These are phyloP conservation scores for Colletotrichum sp. DNA, from an alignment of 2,329 filamentous ascomycete species.

Conservation along the genomic window DNA sequence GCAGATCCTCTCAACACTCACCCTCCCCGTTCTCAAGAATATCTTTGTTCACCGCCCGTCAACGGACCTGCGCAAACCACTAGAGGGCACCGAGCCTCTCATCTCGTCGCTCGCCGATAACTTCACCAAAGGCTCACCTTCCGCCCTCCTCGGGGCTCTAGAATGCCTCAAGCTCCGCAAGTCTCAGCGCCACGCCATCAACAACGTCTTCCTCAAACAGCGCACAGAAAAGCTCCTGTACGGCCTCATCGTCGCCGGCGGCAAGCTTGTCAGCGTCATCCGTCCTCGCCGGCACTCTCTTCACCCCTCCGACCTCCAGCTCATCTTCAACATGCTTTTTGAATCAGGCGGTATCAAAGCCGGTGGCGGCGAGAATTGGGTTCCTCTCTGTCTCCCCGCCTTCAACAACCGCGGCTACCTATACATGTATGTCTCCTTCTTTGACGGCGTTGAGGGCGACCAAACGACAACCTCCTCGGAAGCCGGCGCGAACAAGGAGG, in stretches of 20 bases:
- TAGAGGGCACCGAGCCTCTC: constrained; percentile 90
- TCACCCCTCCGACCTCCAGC: constrained; percentile 91
- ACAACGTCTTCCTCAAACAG: constrained; percentile 82
- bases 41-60: constrained; percentile 91
- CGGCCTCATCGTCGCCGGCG: constrained; percentile 90
- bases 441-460: constrained; percentile 64
- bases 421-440: constrained; percentile 99
- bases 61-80: constrained; percentile 87
- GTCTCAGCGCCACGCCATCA: constrained; percentile 83
- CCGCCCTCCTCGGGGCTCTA: constrained; percentile 84
- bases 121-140: constrained; percentile 91
- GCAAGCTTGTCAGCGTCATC: constrained; percentile 91
- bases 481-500: constrained; percentile 68
- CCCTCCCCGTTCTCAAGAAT: constrained; percentile 82
- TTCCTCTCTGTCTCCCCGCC: constrained; percentile 91
- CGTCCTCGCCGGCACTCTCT: constrained; percentile 93
- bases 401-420: constrained; percentile 97
- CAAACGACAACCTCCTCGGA: constrained; percentile 34
- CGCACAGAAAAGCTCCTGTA: constrained; percentile 84
- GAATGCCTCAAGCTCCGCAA: constrained; percentile 95
- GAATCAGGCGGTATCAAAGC: constrained; percentile 91
- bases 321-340: constrained; percentile 99
- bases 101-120: constrained; percentile 92
- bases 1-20: constrained; percentile 96
- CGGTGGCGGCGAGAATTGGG: constrained; percentile 94